phyloP scores from a whole-genome alignment of 23 red algal species.

The Gracilaria caudata region DNA sequence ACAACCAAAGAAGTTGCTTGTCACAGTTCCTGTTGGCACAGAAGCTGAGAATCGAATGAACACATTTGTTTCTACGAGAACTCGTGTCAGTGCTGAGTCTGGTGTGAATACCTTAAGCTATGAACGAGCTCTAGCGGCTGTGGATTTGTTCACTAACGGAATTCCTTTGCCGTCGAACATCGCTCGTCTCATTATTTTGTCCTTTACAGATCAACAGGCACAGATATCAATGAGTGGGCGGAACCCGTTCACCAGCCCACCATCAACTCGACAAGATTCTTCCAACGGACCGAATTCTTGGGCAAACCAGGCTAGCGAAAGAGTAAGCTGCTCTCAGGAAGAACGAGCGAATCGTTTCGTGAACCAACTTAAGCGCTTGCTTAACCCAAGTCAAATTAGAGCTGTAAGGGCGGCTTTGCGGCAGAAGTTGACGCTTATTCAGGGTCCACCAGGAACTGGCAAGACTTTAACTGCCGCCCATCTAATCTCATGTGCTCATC shows the following conservation, averaged over 20 bases:
- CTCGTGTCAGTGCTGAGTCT: background rate
- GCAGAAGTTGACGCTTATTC: constrained; percentile 39
- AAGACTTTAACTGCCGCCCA: constrained; percentile 49
- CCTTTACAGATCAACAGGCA: background rate
- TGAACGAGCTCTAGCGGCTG: constrained; percentile 16
- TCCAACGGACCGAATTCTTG: background rate
- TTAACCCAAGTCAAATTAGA: constrained; percentile 31
- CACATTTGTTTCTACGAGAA: background rate
- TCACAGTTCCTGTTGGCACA: constrained; percentile 20
- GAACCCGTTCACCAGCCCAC: background rate
- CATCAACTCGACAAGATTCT: background rate
- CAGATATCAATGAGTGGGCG: background rate
- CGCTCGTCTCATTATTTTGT: constrained; percentile 35
- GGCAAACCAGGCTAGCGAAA: background rate
- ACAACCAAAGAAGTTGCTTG: background rate
- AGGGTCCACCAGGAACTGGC: constrained; percentile 76
- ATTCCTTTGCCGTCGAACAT: background rate
- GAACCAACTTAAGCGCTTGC: background rate
- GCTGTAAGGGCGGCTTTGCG: constrained; percentile 28
- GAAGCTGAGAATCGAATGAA: constrained; percentile 17
- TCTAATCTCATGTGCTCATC: constrained; percentile 24
- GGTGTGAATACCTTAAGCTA: constrained; percentile 19
- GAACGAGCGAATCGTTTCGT: background rate
- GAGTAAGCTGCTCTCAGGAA: background rate
- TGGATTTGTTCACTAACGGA: constrained; percentile 8